A percentile compares a stretch with the other conserved stretches of the same genome.
phyloP scores from a whole-genome alignment of 768 basidiomycete genomes.

The Dentipellis sp. region DNA sequence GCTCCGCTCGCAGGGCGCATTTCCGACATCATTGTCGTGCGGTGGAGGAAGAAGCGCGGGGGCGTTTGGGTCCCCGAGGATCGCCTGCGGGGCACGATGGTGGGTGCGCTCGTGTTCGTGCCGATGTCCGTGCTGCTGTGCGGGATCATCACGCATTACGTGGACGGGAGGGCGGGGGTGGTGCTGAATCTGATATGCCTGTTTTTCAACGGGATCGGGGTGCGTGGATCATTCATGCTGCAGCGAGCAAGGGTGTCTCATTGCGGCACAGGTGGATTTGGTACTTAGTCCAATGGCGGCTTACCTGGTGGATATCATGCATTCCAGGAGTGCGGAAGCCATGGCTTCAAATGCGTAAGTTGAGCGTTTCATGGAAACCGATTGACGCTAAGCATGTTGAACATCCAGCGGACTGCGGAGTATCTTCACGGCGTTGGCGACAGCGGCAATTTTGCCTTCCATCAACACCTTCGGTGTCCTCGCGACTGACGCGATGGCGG shows the following conservation, averaged over 20 bases:
- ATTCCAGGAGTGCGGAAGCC: conserved; percentile 52
- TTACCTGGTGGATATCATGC: conserved; percentile 54
- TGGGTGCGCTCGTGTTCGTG: conserved; percentile 36
- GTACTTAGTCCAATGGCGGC: conserved; percentile 46
- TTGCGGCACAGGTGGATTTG: conserved; percentile 37
- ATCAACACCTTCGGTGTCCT: conserved; percentile 45
- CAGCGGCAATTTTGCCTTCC: conserved; percentile 41
- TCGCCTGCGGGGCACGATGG: conserved; percentile 43
- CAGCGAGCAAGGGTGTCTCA: not conserved
- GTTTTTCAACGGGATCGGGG: conserved; percentile 58
- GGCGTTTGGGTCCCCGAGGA: conserved; percentile 65
- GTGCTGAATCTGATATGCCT: conserved; percentile 42
- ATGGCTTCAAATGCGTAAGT: conserved; percentile 48
- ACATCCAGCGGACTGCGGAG: conserved; percentile 36
- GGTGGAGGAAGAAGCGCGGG: conserved; percentile 37
- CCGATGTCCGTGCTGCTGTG: conserved; percentile 42
- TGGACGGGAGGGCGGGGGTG: conserved; percentile 42
- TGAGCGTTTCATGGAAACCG: not conserved
- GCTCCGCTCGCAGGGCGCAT: conserved; percentile 49
- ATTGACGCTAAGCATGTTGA: not conserved
- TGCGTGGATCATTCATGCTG: conserved; percentile 19
- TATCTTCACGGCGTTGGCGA: conserved; percentile 31
- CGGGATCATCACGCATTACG: conserved; percentile 42
- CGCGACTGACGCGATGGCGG: conserved; percentile 36
- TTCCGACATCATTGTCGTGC: conserved; percentile 44